Base-by-base conservation (phyloP, 2,329 filamentous ascomycete genomes). In the Zymoseptoria pseudotritici region DNA sequence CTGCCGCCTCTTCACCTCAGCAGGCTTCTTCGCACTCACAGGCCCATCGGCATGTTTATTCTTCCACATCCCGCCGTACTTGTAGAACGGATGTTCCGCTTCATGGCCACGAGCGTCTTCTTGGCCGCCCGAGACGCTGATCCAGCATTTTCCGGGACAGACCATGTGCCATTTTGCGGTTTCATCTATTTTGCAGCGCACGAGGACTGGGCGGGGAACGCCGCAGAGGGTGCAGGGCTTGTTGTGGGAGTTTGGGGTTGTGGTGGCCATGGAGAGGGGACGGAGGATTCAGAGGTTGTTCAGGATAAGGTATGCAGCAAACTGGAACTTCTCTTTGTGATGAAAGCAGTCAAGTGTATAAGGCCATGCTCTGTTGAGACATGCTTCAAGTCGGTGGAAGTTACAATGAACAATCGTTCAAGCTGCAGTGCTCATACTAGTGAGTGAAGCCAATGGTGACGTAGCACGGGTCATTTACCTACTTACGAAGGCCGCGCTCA, bases 71-170 rank as follows among this genome's bases (percentile, higher is more conserved):
- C 73, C 73, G 5, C 74, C 73, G 63, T 75, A 73, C 21, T 66
- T 63, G 56, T 75, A 74, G 61, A 69, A 63, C 19, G 73, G 71
- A 66, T 73, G 74, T 6, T 73, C 71, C 0, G 68, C 67, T 36
- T 69, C 59, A 19, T 60, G 51, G 21, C 66, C 65, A 50, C 74
- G 71, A 5, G 72, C 77, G 63, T 79, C 77, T 46, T 76, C 73
- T 1, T 75, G 69, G 6, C 77, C 76, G n/a, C 77, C 77, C 1
- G 73, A 76, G 1, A 78, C 75, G 2, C 68, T 65, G 31, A 70
- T 71, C 77, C 77, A 79, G 68, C 77, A 79, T 17, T 67, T 62
- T 3, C 76, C 75, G 0, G 76, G 73, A 61, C 77, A 78, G 8
- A 79, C 71, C 56, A 79, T 76, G 62, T 78, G 71, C 77, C 77